Percentiles rank a stretch among this genome's conserved stretches.
These are phyloP conservation scores for Brasilioporus rufonigricans DNA, from an alignment of 768 basidiomycete species.

Conservation along the genomic window DNA sequence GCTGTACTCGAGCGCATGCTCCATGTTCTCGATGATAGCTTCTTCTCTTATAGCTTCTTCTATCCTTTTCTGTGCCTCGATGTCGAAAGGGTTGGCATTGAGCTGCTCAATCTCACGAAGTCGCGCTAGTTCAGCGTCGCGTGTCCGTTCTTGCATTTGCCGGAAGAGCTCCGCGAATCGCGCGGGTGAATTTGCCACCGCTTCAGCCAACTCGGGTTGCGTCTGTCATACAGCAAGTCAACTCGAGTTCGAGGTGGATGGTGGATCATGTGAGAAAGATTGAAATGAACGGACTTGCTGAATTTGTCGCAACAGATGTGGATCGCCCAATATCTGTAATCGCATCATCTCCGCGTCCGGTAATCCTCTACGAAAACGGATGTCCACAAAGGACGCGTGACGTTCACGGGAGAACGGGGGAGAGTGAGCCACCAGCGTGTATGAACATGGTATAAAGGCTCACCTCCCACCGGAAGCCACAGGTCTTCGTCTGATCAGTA, in stretches of 20 bases:
- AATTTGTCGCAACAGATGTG: conserved; percentile 71
- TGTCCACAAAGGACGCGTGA: not conserved
- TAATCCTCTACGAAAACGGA: conserved; percentile 47
- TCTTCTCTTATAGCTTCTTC: conserved; percentile 91
- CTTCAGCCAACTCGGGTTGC: conserved; percentile 79
- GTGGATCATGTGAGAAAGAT: too few species aligned
- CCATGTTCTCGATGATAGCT: conserved; percentile 88
- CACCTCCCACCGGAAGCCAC: conserved; percentile 42
- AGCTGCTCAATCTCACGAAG: conserved; percentile 64
- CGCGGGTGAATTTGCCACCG: conserved; percentile 62
- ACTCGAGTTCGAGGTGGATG: too few species aligned
- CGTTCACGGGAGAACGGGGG: too few species aligned
- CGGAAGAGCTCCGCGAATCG: conserved; percentile 75
- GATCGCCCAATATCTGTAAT: conserved; percentile 83
- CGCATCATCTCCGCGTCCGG: conserved; percentile 91
- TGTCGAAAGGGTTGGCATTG: conserved; percentile 86
- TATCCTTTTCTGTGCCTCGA: conserved; percentile 90
- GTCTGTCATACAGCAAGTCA: conserved; percentile 39
- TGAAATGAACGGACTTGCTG: conserved; percentile 44
- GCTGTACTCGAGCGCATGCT: conserved; percentile 89
- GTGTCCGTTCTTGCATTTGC: conserved; percentile 56
- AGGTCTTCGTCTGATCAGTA: conserved; percentile 66
- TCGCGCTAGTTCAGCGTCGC: conserved; percentile 50
- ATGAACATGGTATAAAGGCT: too few species aligned
- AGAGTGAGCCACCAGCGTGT: not conserved